Conservation (phyloP, 148 eudicot genomes). For the Amaranthus hypochondriacus region DNA sequence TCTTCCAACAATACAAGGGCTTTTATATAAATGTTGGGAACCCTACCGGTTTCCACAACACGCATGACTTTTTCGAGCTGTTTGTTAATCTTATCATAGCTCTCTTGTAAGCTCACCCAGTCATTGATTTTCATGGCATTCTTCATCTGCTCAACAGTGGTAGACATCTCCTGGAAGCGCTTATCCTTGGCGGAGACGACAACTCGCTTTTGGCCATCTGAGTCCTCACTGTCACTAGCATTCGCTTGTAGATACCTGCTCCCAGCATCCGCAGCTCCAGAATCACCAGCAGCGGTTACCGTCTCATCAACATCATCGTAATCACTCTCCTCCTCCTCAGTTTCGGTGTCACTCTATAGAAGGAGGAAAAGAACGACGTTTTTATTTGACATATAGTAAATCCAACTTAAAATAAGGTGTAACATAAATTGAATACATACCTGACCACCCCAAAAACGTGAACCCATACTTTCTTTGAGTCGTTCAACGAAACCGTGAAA, state of each 20-base stretch:
- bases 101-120: slow-evolving; percentile 84
- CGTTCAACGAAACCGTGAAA: too few relatives aligned
- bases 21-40: slow-evolving; percentile 61
- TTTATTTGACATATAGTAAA: not conserved
- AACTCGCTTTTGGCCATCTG: slow-evolving; percentile 57
- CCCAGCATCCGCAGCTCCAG: slow-evolving; percentile 7
- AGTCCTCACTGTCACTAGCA: slow-evolving; percentile 56
- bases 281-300: too few relatives aligned
- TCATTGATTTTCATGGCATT: slow-evolving; percentile 90
- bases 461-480: not conserved
- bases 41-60: slow-evolving; percentile 51
- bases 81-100: slow-evolving; percentile 80
- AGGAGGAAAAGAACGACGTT: too few relatives aligned
- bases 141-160: slow-evolving; percentile 84
- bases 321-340: slow-evolving; percentile 52
- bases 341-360: slow-evolving; percentile 37
- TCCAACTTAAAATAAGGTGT: not conserved
- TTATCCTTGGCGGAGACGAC: slow-evolving; percentile 72
- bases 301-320: not conserved
- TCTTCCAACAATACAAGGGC: slow-evolving; percentile 88
- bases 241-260: slow-evolving; percentile 29
- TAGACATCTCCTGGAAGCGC: slow-evolving; percentile 71
- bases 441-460: slow-evolving; percentile 8
- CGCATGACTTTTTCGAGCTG: slow-evolving; percentile 90
- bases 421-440: not conserved